Conservation (phyloP, 106 monocot genomes). For the Agapanthus africanus region DNA sequence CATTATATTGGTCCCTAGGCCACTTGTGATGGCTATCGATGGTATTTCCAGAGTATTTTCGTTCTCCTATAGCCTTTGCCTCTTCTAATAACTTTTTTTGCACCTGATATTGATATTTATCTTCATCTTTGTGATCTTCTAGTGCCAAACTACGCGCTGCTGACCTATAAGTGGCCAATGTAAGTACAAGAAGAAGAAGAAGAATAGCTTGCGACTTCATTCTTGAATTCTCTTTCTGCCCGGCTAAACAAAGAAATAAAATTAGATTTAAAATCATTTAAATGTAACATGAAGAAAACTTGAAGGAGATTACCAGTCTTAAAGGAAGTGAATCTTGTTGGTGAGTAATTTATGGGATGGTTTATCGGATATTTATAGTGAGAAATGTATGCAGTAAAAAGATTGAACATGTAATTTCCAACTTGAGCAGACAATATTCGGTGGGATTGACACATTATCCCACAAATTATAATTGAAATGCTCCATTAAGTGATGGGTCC, state of each 20-base stretch:
- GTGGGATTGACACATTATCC: slow-evolving; percentile 17
- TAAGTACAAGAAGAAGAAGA: slow-evolving; percentile 7
- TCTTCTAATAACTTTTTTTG: slow-evolving; percentile 5
- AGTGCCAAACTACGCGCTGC: neutral
- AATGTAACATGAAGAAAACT: neutral
- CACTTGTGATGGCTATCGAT: slow-evolving; percentile 14
- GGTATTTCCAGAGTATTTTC: neutral
- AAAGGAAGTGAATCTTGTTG: neutral
- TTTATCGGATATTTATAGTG: slow-evolving; percentile 13
- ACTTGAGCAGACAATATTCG: slow-evolving; percentile 9
- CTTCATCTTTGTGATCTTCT: too few relatives aligned
- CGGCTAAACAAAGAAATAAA: neutral
- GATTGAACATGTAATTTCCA: neutral
- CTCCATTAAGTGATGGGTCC: neutral
- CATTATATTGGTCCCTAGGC: slow-evolving; percentile 10
- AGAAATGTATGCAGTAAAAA: neutral
- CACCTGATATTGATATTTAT: neutral
- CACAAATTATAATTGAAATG: neutral
- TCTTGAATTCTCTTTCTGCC: slow-evolving; percentile 4
- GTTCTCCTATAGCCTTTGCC: neutral
- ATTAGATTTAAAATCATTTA: neutral
- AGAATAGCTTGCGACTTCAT: slow-evolving; percentile 13
- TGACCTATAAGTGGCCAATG: slow-evolving; percentile 1
- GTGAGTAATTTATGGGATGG: neutral
- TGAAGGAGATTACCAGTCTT: neutral